Conservation (phyloP, 768 basidiomycete genomes). For the Kwoniella dejecticola region DNA sequence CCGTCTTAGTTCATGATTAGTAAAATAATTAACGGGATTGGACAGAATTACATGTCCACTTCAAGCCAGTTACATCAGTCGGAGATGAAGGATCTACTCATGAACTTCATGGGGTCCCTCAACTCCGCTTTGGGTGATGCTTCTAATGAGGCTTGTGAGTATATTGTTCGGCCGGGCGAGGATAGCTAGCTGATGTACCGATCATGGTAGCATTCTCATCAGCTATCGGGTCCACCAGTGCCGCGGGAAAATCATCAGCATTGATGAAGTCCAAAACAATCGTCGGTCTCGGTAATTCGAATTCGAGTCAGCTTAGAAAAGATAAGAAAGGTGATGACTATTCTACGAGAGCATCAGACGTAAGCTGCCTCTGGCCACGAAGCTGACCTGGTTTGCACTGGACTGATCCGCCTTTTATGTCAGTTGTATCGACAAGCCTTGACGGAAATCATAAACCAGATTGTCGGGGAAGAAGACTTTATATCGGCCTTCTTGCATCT, state of each 20-base stretch:
- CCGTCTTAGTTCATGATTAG: background rate
- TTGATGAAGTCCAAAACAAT: conserved; percentile 80
- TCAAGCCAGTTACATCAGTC: conserved; percentile 76
- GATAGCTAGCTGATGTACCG: conserved; percentile 18
- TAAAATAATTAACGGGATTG: too few species aligned
- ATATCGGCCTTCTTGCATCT: conserved; percentile 90
- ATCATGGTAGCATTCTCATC: conserved; percentile 39
- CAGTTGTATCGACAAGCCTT: conserved; percentile 76
- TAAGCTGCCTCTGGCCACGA: conserved; percentile 49
- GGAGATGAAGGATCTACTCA: conserved; percentile 76
- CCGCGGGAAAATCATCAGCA: conserved; percentile 57
- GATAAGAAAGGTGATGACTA: conserved; percentile 65
- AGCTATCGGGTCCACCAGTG: conserved; percentile 38
- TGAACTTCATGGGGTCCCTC: conserved; percentile 63
- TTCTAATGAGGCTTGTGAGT: conserved; percentile 70
- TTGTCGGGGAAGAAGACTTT: conserved; percentile 85
- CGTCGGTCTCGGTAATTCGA: conserved; percentile 60
- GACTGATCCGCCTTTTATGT: background rate
- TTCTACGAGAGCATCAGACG: conserved; percentile 72
- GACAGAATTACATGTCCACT: conserved; percentile 85
- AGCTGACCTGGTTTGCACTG: background rate
- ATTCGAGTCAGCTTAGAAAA: conserved; percentile 65
- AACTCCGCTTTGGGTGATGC: conserved; percentile 70
- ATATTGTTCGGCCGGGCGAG: background rate
- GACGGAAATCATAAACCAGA: conserved; percentile 66